Evolutionary conservation across 495 filamentous ascomycete genomes (phyloP), one percentile per base, ranked within the genome.

Genomic region (Xylaria intraflava): DNA sequence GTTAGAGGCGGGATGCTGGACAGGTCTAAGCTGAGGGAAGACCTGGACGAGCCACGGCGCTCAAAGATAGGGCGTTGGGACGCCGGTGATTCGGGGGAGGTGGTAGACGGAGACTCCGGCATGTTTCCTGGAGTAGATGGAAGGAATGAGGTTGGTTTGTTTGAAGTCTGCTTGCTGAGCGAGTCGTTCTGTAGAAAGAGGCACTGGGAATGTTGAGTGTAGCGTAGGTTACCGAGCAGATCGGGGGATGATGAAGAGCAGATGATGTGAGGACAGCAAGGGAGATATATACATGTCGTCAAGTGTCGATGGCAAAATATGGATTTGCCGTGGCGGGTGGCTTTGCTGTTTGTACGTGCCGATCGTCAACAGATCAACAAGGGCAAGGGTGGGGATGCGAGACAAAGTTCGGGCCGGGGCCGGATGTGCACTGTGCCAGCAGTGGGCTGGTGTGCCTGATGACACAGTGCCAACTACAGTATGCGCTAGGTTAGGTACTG

Each of bases 1-100:
- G 74, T 72, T 23, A 96, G 77, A 2, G 89, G 78, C 30, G 92
- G 92, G 17, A 96, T 66, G 65, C 77, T 84, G 55, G 84, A 84
- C 30, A 98, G 78, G 67, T 96, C 92, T 51, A 98, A 77, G 4
- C 83, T 85, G 48, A 93, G 80, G n/a, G 77, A 76, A 36, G 81
- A 76, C 53, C 65, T 71, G 30, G 70, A 68, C n/a, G 69, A 70
- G 29, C 56, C 56, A 14, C 64, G 61, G 24, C 63, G 60, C 42
- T 61, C 61, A 44, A 59, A 48, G 42, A 66, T 36, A 31, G 61
- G 53, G 40, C 57, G 49, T 29, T 69, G 59, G 9, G 66, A 57
- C 23, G 71, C 66, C 43, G 49, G 64, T 16, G 62, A n/a, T n/a
- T n/a, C n/a, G n/a, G n/a, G n/a, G n/a, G n/a, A n/a, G n/a, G n/a